Base-by-base conservation (phyloP, 805 yeast genomes). In the Metschnikowia baotianmanensis region DNA sequence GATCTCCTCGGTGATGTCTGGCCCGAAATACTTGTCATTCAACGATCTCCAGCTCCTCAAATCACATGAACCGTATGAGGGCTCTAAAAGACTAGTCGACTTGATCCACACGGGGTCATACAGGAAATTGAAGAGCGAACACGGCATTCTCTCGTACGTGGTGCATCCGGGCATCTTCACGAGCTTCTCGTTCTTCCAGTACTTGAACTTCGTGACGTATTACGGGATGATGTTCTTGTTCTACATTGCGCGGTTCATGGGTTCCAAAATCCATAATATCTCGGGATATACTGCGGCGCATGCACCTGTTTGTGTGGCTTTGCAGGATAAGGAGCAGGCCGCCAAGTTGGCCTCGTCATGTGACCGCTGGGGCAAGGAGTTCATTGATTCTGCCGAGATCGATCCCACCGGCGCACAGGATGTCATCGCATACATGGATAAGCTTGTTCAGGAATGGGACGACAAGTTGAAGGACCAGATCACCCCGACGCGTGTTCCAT, bases 91-190 rank as follows among this genome's bases (percentile, higher is more conserved):
- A 55, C 67, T 84, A 48, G 82, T 91, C 28, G 98, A 93, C 61
- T 71, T 90, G 40, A 63, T 89, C 30, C 98, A 91, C 62, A 61
- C 77, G 31, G 89, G 86, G 7, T 77, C 89, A 2, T 85, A 77
- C 59, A 59, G 75, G 43, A 50, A 65, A 15, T 64, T 87, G 55
- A 54, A 56, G 20, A 52, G 65, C 23, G 53, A 73, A 10, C 57
- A 72, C 37, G 84, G 82, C 1, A 76, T 91, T 35, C 70, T 67
- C 35, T 89, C 85, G 56, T 89, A 86, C 63, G 65, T 91, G 24
- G 80, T 86, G 5, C 96, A 93, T 45, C 99, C 99, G 0, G 99
- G 99, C 13, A 86, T 93, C 20, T 89, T 93, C 62, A 83, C 83
- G 17, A 83, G 95, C 38, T 82, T 82, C 46, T 83, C 95, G 3